Base-by-base conservation (phyloP, 345 rosid genomes). In the Moricandia moricandioides region DNA sequence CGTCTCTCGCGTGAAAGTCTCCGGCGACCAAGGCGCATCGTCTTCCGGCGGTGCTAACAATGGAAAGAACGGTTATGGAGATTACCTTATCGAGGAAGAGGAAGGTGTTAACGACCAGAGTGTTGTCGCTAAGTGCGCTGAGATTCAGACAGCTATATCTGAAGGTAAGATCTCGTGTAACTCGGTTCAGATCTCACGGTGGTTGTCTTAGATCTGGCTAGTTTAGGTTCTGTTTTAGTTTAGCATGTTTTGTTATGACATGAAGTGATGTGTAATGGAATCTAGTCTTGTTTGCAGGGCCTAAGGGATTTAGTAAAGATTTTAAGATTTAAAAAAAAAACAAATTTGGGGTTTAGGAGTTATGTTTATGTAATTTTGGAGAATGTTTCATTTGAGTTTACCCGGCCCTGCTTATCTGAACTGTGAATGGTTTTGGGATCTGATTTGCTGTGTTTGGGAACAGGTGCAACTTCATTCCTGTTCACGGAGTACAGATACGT, bases 81-180 rank as follows among this genome's bases (percentile, higher is more conserved):
- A 78, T 68, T 66, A 67, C 57, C 88, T 94, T 16, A 94, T 94
- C 56, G 98, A 91, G 69, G 98, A 94, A 71, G 98, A 91, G 65
- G 98, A 94, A 76, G 93, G 90, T 8, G 77, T 94, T 37, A 88
- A 91, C 71, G 97, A 91, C 74, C 91, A 90, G 66, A 84, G 74
- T 81, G 90, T 88, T 70, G 97, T 91, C 57, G 75, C 82, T 65
- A 94, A 86, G 70, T 91, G 97, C 47, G 89, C 98, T 12, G 98
- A 94, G 73, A 94, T 94, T 40, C 98, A 94, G 77, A 88, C 31
- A 80, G 97, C 95, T 69, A 94, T 77, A 0, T 77, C 80, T 0
- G 80, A 77, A 65, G 80, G 80, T 77, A 63, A 70, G 75, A 65
- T 33, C 59, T 69, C 49, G 52, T 34, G 1, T 0, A 4, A 62